Base-by-base conservation (phyloP, 176 grass and related monocot species). In the Echinochloa phyllopogon region DNA sequence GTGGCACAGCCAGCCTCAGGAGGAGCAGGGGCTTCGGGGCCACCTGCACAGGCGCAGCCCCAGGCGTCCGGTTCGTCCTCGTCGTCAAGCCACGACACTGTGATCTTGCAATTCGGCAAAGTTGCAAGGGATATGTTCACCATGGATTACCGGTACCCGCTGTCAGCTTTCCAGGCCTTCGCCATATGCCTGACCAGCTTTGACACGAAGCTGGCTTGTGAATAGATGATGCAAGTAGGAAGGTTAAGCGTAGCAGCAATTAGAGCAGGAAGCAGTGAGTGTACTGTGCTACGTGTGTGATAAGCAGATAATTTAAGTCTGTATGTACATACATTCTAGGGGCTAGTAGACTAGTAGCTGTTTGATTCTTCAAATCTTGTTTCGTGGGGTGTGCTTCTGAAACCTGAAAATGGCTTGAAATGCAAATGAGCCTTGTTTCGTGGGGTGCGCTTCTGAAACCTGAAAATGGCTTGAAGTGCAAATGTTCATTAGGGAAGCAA, bases 131-230 rank as follows among this genome's bases (percentile, higher is more conserved):
- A 97, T 60, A 86, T 70, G 57, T 97, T 94, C 75, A 97, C 94
- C 18, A 97, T 97, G 94, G 94, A 97, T 65, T 97, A 94, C 50
- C 83, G 91, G 56, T 97, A 97, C 62, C 94, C 94, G 2, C 71
- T 97, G 65, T 94, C 94, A 2, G 94, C 94, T 4, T 97, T 97
- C 86, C 94, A 97, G 89, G 91, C 94, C 72, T 97, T 97, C 16
- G 89, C 94, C 14, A 94, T 97, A 73, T 94, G 94, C 80, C 75
- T 97, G 73, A 97, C 88, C 57, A 97, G 94, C 87, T 97, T 97
- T 13, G 91, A 94, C 84, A 92, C 94, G 66, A 97, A 97, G 89
- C 80, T 97, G 84, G 94, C 94, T 0, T 97, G 94, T 88, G 94
- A 73, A 36, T 72, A 95, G 61, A 79, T 69, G 8, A 59, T 10